Conservation (phyloP, 139 green algal genomes). For the Helicosporidium sp. region DNA sequence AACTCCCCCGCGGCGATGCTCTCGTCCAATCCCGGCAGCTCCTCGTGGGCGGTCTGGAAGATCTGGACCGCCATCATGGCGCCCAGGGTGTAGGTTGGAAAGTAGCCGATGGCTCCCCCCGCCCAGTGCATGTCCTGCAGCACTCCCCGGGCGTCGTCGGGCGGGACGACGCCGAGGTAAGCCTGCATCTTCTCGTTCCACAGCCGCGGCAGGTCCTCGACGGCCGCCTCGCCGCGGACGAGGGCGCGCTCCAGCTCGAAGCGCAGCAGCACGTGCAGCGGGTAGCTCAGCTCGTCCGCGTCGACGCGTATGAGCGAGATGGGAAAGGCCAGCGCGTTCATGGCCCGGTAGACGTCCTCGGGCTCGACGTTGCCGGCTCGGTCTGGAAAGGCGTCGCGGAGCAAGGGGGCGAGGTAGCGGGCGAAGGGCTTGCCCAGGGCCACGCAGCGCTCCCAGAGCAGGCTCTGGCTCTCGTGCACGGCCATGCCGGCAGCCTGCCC, state of each 20-base stretch:
- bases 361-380: neutral
- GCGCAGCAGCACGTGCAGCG: conserved; percentile 75
- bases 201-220: conserved; percentile 47
- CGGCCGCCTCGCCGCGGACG: conserved; percentile 39
- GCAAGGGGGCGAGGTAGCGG: conserved; percentile 27
- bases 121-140: conserved; percentile 79
- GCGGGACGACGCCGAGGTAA: conserved; percentile 38
- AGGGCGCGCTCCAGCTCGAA: conserved; percentile 63
- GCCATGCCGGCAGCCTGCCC: conserved; percentile 50
- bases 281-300: conserved; percentile 63
- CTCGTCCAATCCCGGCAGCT: conserved; percentile 42
- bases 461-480: conserved; percentile 66
- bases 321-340: conserved; percentile 53
- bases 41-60: conserved; percentile 21
- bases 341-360: conserved; percentile 39
- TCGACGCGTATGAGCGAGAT: conserved; percentile 65
- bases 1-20: conserved; percentile 58
- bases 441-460: conserved; percentile 84
- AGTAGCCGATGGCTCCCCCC: conserved; percentile 50
- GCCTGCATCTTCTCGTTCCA: conserved; percentile 50
- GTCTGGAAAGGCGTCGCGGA: conserved; percentile 23
- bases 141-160: conserved; percentile 44
- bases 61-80: conserved; percentile 62
- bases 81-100: conserved; percentile 68
- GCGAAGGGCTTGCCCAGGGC: conserved; percentile 40